Conservation (phyloP, 345 rosid genomes). For the Lepidium sativum region DNA sequence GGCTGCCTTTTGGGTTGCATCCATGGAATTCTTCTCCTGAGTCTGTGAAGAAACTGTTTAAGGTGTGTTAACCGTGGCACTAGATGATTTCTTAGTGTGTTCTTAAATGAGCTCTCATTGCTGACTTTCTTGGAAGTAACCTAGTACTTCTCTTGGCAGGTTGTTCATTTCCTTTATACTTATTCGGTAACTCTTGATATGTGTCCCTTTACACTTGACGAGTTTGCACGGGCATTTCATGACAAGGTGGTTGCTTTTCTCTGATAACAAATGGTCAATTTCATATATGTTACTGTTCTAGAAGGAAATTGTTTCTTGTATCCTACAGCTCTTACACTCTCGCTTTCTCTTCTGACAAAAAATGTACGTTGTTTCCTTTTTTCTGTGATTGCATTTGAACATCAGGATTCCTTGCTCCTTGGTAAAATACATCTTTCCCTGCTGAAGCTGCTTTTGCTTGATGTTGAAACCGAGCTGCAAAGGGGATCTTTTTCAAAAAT, state of each 20-base stretch:
- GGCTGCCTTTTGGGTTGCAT: constrained; percentile 64
- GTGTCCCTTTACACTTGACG: constrained; percentile 79
- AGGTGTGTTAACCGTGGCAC: constrained; percentile 40
- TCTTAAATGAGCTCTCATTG: constrained; percentile 1
- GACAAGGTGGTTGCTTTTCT: constrained; percentile 56
- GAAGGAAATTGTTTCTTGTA: not conserved
- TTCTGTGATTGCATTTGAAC: not conserved
- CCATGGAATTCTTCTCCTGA: constrained; percentile 82
- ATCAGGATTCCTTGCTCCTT: constrained; percentile 83
- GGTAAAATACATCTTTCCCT: constrained; percentile 86
- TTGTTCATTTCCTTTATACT: constrained; percentile 82
- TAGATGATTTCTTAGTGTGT: not conserved
- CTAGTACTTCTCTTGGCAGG: constrained; percentile 44
- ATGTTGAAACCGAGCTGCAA: constrained; percentile 57
- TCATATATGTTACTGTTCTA: not conserved
- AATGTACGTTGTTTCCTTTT: constrained; percentile 7
- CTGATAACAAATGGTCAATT: not conserved
- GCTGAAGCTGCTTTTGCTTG: constrained; percentile 69
- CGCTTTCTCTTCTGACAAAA: not conserved
- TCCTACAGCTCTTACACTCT: not conserved
- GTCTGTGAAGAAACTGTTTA: constrained; percentile 79
- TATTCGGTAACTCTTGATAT: constrained; percentile 51
- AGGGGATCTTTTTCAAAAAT: constrained; percentile 40
- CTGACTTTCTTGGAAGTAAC: constrained; percentile 8
- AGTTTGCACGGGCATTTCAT: constrained; percentile 85